Conservation (phyloP, 192 early-diverging fungal genomes). For the Funneliformis geosporum region DNA sequence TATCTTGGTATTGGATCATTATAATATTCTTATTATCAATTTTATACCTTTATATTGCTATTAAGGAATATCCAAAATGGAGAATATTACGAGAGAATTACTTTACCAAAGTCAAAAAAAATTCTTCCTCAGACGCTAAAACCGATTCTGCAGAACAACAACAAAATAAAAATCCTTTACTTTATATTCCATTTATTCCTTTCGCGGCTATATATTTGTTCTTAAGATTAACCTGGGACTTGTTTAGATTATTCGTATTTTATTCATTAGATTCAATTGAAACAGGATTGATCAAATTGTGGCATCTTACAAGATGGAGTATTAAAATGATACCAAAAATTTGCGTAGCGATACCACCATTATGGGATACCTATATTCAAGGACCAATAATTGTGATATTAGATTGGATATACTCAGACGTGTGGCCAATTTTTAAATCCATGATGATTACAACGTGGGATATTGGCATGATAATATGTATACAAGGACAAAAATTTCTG, state of each 20-base stretch:
- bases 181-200: constrained; percentile 24
- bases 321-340: background rate
- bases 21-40: background rate
- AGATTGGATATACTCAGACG: constrained; percentile 1
- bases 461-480: background rate
- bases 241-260: constrained; percentile 26
- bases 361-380: background rate
- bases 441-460: background rate
- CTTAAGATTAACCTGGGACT: constrained; percentile 12
- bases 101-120: background rate
- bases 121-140: background rate
- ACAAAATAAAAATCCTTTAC: background rate
- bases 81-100: background rate
- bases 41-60: constrained; percentile 21
- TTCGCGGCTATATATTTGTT: constrained; percentile 20
- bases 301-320: background rate
- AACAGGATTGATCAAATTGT: background rate
- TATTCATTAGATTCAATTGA: constrained; percentile 26
- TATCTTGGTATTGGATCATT: background rate
- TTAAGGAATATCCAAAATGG: constrained; percentile 19
- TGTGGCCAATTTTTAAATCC: constrained; percentile 9
- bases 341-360: background rate
- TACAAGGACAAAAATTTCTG: background rate
- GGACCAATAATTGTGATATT: background rate
- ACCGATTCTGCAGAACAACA: background rate